Base-by-base conservation (phyloP, 495 filamentous ascomycete species). In the Recurvomyces mirabilis region DNA sequence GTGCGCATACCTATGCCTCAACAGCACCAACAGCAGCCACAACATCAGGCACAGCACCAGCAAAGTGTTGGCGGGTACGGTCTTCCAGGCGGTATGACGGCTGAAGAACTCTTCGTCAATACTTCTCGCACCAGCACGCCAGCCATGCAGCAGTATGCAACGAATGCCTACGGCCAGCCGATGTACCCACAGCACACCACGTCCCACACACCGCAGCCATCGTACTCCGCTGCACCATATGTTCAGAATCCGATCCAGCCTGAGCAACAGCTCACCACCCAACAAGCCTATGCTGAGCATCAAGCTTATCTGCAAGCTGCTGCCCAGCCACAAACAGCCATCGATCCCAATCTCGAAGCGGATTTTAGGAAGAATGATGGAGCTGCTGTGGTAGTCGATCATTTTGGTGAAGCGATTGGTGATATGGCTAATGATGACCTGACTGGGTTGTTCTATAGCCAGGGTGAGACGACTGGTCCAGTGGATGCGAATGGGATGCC, bases 81-180 rank as follows among this genome's bases (percentile, higher is more conserved):
- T 5, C 31, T 54, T 10, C 51, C 51, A 17, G 46, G 51, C 22
- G 41, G 41, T 19, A 43, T 47, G 17, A 30, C 23, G 2, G 19
- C 37, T 2, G 47, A 54, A 4, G 51, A 54, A 4, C 18, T 49
- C 30, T 54, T 54, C 36, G 33, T 25, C 4, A 34, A 10, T 9
- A 37, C 35, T 2, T 45, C 38, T 12, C 33, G 51, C 7, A 46
- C 35, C 23, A 24, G 28, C 21, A 54, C 51, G n/a, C 51, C 41
- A 9, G 23, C 17, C 10, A 30, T 44, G 40, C 35, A 39, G 14
- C 34, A 41, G 37, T 29, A 38, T 13, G 38, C 42, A 41, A n/a
- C n/a, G n/a, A 54, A 54, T 29, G 10, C 19, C 17, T 54, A 54
- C 42, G 46, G 46, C 7, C 51, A 54, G 46, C 41, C 41, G 3